Evolutionary conservation across 495 filamentous ascomycete species (phyloP), one percentile per base, ranked within the genome.

Genomic region (Penicillium soppii): DNA sequence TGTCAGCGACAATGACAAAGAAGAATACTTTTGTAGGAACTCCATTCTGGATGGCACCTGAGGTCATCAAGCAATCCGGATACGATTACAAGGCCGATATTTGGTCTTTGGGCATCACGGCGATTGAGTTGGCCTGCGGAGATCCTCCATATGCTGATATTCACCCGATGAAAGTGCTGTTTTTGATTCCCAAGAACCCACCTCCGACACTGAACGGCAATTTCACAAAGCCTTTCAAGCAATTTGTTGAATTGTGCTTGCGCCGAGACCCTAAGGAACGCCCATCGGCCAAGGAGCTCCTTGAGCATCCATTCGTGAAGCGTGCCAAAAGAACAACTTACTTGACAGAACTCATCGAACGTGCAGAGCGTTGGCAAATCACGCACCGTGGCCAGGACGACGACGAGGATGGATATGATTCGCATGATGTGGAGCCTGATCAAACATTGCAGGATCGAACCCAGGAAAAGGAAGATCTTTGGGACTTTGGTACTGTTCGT

Each of bases 11-110:
- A n/a, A 97, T 97, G 89, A 96, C 95, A 20, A 96, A 97, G 73
- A 96, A 96, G 69, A 98, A 97, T 62, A 98, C 94, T 0, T 98
- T 98, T 65, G 94, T 98, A 19, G 94, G 94, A 12, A 97, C 94
- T 2, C 94, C 94, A 1, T 98, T 97, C 70, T 98, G 94, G 94
- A 98, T 98, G 94, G 94, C 94, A 4, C 94, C 94, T 7, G 94
- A 98, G 68, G 94, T 98, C 25, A 98, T 98, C 69, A 96, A 96
- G 74, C 91, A 96, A 65, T 94, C 90, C 43, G 94, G 94, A 33
- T 98, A 98, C 69, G 92, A 97, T 61, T 91, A 95, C 72, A 98
- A 97, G 73, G 95, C 94, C 5, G 94, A 98, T 64, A 96, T 98
- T 50, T 98, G 94, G 94, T 97, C 95, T 20, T 73, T 98, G n/a